Conservation (phyloP, 1,139 yeast genomes). For the Blastobotrys apis region DNA sequence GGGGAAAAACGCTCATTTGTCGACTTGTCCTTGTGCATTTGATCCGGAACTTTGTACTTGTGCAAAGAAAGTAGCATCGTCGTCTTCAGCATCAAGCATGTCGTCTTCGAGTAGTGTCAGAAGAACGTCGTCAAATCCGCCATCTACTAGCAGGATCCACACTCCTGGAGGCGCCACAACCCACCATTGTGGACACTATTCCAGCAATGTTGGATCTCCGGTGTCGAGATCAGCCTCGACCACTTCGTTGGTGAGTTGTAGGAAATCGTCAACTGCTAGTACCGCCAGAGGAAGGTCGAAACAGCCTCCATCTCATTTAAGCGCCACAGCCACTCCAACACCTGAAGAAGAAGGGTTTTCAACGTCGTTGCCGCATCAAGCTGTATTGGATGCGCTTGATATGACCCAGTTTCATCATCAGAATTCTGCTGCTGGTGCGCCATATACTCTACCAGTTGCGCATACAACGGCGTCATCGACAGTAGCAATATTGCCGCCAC, state of each 20-base stretch:
- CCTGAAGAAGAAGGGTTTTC: too few species aligned
- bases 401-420: too few species aligned
- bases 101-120: slow-evolving; percentile 17
- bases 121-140: slow-evolving; percentile 17
- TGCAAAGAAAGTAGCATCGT: slow-evolving; percentile 34
- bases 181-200: neutral
- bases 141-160: slow-evolving; percentile 16
- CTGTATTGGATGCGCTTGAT: too few species aligned
- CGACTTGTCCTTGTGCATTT: slow-evolving; percentile 52
- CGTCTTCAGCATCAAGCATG: slow-evolving; percentile 15
- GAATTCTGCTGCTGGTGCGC: too few species aligned
- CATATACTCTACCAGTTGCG: too few species aligned
- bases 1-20: slow-evolving; percentile 35
- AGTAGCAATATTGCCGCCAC: too few species aligned
- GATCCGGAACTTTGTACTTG: slow-evolving; percentile 56
- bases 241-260: slow-evolving; percentile 12
- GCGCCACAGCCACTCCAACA: too few species aligned
- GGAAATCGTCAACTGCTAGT: neutral
- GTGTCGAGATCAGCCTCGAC: slow-evolving; percentile 15
- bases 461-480: too few species aligned
- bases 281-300: slow-evolving; percentile 5
- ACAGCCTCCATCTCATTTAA: too few species aligned
- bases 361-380: too few species aligned
- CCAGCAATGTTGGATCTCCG: slow-evolving; percentile 3
- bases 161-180: slow-evolving; percentile 6